phyloP scores from a whole-genome alignment of 106 monocot genomes.

The Dactylorhiza incarnata region DNA sequence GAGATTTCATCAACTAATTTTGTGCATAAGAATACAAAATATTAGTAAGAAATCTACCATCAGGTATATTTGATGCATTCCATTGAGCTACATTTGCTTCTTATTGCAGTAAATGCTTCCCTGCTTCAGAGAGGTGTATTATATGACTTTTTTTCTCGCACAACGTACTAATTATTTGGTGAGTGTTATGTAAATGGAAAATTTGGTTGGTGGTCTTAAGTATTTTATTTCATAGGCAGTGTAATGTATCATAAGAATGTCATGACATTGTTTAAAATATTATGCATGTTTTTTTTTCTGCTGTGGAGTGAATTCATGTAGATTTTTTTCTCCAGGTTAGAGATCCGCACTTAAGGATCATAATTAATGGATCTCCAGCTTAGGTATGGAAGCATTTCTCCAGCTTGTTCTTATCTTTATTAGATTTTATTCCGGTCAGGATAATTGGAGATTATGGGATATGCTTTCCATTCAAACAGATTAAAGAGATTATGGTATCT shows the following conservation, averaged over 20 bases:
- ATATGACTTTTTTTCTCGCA: conserved; percentile 66
- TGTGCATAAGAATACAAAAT: conserved; percentile 1
- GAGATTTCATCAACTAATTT: conserved; percentile 7
- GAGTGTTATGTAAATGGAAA: conserved; percentile 21
- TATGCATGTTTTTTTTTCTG: neutral
- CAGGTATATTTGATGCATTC: conserved; percentile 12
- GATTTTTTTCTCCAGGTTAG: conserved; percentile 46
- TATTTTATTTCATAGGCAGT: conserved; percentile 8
- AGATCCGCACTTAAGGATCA: conserved; percentile 82
- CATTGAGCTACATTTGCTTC: conserved; percentile 66
- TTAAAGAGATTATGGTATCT: no score
- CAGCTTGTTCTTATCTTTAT: no score
- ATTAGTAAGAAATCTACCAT: conserved; percentile 18
- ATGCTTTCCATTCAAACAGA: no score
- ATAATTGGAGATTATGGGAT: no score
- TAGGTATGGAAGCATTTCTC: no score
- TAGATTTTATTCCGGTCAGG: no score
- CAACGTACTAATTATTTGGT: conserved; percentile 62
- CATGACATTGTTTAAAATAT: conserved; percentile 1
- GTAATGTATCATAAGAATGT: conserved; percentile 16
- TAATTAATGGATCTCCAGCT: no score
- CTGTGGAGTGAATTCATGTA: neutral
- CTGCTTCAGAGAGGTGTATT: conserved; percentile 61
- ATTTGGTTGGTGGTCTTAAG: conserved; percentile 17
- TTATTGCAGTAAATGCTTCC: conserved; percentile 52